Evolutionary conservation across 352 stramenopile genomes (phyloP).

Genomic region (Aphanomyces invadans): DNA sequence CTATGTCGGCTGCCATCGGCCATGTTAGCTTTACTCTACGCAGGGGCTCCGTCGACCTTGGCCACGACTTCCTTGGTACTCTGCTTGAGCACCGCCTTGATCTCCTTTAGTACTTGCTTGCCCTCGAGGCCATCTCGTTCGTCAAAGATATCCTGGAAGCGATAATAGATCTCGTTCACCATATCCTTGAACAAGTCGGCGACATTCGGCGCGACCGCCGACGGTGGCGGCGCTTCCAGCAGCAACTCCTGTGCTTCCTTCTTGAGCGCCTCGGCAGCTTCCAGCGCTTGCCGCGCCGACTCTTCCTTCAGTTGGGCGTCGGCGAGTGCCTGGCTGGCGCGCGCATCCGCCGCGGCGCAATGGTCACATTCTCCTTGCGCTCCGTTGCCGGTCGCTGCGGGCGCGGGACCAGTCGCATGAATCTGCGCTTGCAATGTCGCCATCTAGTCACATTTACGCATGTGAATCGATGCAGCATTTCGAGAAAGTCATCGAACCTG

Average conservation of each 20-base stretch:
- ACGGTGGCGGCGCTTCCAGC: neutral
- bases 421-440: constrained; percentile 26
- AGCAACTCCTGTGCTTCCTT: constrained; percentile 50
- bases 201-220: constrained; percentile 16
- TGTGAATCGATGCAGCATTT: no score
- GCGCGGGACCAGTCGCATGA: no score
- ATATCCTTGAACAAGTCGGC: constrained; percentile 61
- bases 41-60: constrained; percentile 4
- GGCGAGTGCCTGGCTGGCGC: constrained; percentile 8
- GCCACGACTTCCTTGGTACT: constrained; percentile 55
- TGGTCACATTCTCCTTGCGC: no score
- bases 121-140: constrained; percentile 42
- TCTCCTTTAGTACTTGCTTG: constrained; percentile 60
- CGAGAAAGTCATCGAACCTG: no score
- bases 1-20: no score
- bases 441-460: neutral
- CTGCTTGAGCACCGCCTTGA: constrained; percentile 72
- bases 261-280: constrained; percentile 33
- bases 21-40: no score
- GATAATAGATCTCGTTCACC: constrained; percentile 78
- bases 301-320: constrained; percentile 33
- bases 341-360: constrained; percentile 23
- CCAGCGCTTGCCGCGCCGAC: constrained; percentile 39
- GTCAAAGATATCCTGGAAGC: constrained; percentile 74
- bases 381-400: no score